Percentiles rank a stretch among this genome's conserved stretches.
Evolutionary conservation across 139 green algal species (phyloP).

Genomic region (Chlorella vulgaris): DNA sequence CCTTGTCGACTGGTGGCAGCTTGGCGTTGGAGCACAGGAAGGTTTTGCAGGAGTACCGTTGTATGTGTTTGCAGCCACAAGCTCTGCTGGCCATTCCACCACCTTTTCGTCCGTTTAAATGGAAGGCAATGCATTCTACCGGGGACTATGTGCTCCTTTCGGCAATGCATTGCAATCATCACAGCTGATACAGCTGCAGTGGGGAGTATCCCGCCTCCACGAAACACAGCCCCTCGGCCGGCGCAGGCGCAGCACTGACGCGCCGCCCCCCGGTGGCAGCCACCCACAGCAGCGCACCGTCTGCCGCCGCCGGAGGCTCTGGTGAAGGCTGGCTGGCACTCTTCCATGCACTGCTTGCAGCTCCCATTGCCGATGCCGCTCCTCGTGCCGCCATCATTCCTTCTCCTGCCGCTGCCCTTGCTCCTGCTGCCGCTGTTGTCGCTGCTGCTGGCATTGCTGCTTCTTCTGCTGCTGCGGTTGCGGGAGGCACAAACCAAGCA

Average conservation of each 20-base stretch:
- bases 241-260: not conserved
- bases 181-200: not conserved
- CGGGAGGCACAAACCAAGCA: not conserved
- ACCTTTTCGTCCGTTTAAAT: too few relatives aligned
- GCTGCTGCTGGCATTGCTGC: not conserved
- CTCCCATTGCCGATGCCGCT: not conserved
- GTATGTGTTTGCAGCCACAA: too few relatives aligned
- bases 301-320: not conserved
- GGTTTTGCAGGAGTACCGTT: too few relatives aligned
- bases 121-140: not conserved
- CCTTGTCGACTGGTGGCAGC: too few relatives aligned
- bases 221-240: conserved; percentile 16
- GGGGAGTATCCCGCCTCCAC: conserved; percentile 16
- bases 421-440: not conserved
- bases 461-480: not conserved
- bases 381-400: not conserved
- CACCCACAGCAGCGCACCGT: not conserved
- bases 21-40: too few relatives aligned
- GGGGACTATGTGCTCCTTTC: not conserved
- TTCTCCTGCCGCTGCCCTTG: not conserved
- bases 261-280: not conserved
- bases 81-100: too few relatives aligned
- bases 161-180: not conserved
- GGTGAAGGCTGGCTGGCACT: not conserved
- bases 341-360: not conserved